Conservation (phyloP, 2,329 filamentous ascomycete species). For the Colletotrichum sp. region DNA sequence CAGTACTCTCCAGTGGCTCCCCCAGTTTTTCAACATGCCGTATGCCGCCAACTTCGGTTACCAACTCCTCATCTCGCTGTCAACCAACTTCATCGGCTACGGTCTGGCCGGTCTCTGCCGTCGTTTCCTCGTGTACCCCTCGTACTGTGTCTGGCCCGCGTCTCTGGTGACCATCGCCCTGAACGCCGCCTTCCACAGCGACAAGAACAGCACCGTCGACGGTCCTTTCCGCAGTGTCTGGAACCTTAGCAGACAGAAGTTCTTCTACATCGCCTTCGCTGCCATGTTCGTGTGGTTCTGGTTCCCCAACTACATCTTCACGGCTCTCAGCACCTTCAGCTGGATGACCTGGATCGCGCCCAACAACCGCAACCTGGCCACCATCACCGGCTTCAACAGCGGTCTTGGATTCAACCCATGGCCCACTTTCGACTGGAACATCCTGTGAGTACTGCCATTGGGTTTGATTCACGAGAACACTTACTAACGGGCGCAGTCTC, state of each 20-base stretch:
- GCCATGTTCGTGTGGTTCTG: conserved; percentile 55
- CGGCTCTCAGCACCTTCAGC: conserved; percentile 45
- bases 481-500: neutral
- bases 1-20: conserved; percentile 24
- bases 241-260: conserved; percentile 41
- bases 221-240: conserved; percentile 37
- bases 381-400: conserved; percentile 31
- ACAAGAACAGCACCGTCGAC: conserved; percentile 30
- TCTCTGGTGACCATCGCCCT: conserved; percentile 49
- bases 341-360: conserved; percentile 54
- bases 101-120: conserved; percentile 47
- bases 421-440: conserved; percentile 36
- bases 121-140: conserved; percentile 50
- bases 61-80: conserved; percentile 49
- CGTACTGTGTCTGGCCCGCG: conserved; percentile 52
- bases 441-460: neutral
- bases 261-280: conserved; percentile 43
- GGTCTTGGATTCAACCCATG: conserved; percentile 34
- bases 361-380: conserved; percentile 30
- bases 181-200: conserved; percentile 45
- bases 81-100: conserved; percentile 54
- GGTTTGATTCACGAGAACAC: neutral
- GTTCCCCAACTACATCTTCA: conserved; percentile 52
- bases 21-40: conserved; percentile 46
- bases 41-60: conserved; percentile 47